Evolutionary conservation across 345 rosid species (phyloP), one percentile per base, ranked within the genome.

Genomic region (Gossypium stocksii): DNA sequence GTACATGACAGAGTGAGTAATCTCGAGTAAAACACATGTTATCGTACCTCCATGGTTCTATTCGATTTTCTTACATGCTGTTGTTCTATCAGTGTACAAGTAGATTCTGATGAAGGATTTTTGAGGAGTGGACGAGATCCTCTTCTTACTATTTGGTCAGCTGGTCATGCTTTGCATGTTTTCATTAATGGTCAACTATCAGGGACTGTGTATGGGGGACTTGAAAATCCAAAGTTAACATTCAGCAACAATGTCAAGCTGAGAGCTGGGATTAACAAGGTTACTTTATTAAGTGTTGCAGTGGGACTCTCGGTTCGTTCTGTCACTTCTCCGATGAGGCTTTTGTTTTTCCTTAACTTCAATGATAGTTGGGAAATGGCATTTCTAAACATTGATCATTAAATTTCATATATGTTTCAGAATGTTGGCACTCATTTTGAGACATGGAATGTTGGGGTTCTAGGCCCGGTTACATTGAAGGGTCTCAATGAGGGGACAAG

Each of bases 131-230:
- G 90, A 61, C 75, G 75, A 46, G 70, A 84, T 73, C 94, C 91
- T 0, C 75, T 79, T 76, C 98, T 91, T 66, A 86, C 84, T 2
- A 86, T 91, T 71, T 74, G 88, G 45, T 94, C 99, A 70, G 97
- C 98, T 66, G 99, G 99, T 25, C 97, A 93, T 83, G 97, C 97
- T 76, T 83, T 93, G 87, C 98, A 89, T 80, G 90, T 93, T 77
- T 92, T 93, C 51, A 73, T 93, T 82, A 93, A 95, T 54, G 98
- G 96, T 57, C 85, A 90, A 44, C 86, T 91, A 76, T 76, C 89
- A 91, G 99, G 98, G 78, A 89, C 84, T 71, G 90, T 64, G 11
- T 90, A 86, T 77, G 99, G 99, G 68, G 78, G 81, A 63, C 73
- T 91, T n/a, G 78, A 81, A 2, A 80, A 78, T 70, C 86, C 98